Conservation (phyloP, 192 early-diverging fungal species). For the Coemansia biformis region DNA sequence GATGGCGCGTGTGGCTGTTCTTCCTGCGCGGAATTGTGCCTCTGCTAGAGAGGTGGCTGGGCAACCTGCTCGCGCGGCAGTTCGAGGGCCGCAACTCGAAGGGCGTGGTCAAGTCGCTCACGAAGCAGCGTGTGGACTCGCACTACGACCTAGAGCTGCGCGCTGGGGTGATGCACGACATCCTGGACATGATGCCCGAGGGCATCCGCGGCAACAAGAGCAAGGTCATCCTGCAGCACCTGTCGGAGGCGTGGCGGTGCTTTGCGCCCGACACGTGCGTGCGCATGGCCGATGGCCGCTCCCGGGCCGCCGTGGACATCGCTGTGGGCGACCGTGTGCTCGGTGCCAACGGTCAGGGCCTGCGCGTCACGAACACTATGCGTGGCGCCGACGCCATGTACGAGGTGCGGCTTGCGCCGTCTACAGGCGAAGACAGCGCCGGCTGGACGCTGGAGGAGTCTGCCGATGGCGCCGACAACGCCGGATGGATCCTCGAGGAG, state of each 20-base stretch:
- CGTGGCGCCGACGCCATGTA: too few relatives aligned
- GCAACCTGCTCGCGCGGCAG: constrained; percentile 96
- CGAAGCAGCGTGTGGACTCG: constrained; percentile 98
- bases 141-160: constrained; percentile 97
- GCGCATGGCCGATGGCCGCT: constrained; percentile 48
- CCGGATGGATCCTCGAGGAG: too few relatives aligned
- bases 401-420: too few relatives aligned
- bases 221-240: constrained; percentile 90
- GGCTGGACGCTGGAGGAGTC: too few relatives aligned
- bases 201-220: constrained; percentile 97
- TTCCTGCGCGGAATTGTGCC: constrained; percentile 98
- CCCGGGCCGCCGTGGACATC: constrained; percentile 22
- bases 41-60: constrained; percentile 95
- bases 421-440: too few relatives aligned
- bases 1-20: constrained; percentile 99
- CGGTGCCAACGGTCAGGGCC: constrained; percentile 31
- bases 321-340: constrained; percentile 34
- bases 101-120: constrained; percentile 96
- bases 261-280: too few relatives aligned
- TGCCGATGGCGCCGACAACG: too few relatives aligned
- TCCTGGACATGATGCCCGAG: constrained; percentile 99
- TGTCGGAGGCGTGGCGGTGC: constrained; percentile 95
- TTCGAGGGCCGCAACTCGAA: constrained; percentile 97
- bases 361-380: constrained; percentile 30
- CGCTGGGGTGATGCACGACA: constrained; percentile 98